These are phyloP conservation scores for Sporodiniella umbellata DNA, from an alignment of 371 early-diverging fungal species.

Conservation along the genomic window DNA sequence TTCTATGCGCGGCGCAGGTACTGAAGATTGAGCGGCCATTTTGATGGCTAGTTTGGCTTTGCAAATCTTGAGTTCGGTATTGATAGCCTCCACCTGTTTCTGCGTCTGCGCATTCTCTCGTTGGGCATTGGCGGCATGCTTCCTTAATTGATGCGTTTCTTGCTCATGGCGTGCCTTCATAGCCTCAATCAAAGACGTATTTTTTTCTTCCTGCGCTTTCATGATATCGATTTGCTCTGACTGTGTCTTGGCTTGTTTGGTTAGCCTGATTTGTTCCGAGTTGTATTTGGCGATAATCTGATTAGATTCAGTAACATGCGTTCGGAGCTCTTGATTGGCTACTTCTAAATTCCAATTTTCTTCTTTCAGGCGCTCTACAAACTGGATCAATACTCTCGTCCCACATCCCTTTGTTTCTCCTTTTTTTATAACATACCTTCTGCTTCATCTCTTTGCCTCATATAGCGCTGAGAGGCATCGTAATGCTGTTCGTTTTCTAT, in stretches of 20 bases:
- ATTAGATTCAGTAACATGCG: constrained; percentile 54
- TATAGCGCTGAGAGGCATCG: constrained; percentile 30
- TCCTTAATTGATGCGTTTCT: constrained; percentile 57
- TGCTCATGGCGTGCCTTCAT: constrained; percentile 65
- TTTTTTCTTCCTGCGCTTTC: constrained; percentile 63
- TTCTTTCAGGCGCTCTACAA: constrained; percentile 54
- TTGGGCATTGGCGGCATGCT: constrained; percentile 52
- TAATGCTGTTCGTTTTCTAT: constrained; percentile 56
- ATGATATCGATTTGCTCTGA: constrained; percentile 62
- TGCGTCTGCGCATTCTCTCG: constrained; percentile 59
- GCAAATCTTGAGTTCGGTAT: constrained; percentile 47
- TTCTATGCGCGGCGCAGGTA: too few species aligned
- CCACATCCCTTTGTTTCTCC: neutral
- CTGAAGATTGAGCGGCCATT: constrained; percentile 2
- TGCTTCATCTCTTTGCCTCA: constrained; percentile 42
- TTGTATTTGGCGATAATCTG: constrained; percentile 44
- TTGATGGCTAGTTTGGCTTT: constrained; percentile 36
- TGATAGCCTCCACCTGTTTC: constrained; percentile 61
- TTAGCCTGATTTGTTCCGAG: constrained; percentile 50
- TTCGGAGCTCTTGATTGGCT: constrained; percentile 56
- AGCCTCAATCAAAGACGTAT: constrained; percentile 46
- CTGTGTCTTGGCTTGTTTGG: constrained; percentile 49
- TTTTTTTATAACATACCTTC: constrained; percentile 40
- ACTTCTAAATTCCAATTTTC: constrained; percentile 62
- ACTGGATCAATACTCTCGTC: neutral